phyloP scores from a whole-genome alignment of 2,329 filamentous ascomycete genomes.

The Simplicillium aogashimaense region DNA sequence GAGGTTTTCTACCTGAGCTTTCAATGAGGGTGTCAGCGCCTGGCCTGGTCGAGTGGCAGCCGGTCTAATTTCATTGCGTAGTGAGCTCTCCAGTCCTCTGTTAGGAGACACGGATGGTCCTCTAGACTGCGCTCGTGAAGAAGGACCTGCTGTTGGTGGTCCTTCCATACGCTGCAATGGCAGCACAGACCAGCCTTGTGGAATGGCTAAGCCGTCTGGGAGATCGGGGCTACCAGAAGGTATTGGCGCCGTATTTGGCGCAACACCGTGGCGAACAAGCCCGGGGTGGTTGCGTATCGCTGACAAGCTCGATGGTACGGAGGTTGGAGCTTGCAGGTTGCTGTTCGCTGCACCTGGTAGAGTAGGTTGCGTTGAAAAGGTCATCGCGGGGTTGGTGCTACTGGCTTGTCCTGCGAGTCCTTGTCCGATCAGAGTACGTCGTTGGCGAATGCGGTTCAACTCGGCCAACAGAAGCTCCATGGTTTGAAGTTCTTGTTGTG shows the following conservation, averaged over 20 bases:
- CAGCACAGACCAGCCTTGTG: slow-evolving; percentile 54
- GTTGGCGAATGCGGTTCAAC: slow-evolving; percentile 51
- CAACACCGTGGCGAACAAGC: slow-evolving; percentile 36
- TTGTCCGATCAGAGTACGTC: slow-evolving; percentile 24
- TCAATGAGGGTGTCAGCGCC: no score
- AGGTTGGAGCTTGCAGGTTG: no score
- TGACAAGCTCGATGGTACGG: no score
- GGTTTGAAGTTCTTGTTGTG: slow-evolving; percentile 58
- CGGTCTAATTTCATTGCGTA: no score
- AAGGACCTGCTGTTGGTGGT: slow-evolving; percentile 1
- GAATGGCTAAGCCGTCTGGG: slow-evolving; percentile 53
- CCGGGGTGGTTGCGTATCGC: slow-evolving; percentile 20
- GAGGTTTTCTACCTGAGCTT: no score
- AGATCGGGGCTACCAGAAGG: slow-evolving; percentile 51
- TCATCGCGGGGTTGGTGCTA: no score
- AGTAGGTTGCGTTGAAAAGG: no score
- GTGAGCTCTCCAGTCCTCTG: no score
- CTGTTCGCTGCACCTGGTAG: no score
- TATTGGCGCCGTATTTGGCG: slow-evolving; percentile 37
- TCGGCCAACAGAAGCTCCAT: slow-evolving; percentile 60
- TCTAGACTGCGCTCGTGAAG: slow-evolving; percentile 3
- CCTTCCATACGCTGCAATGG: slow-evolving; percentile 47
- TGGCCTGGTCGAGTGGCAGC: no score
- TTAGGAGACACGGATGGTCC: slow-evolving; percentile 3
- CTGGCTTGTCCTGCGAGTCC: no score